These are phyloP conservation scores for Cyberlindnera bimundalis DNA, from an alignment of 805 yeast species.

Conservation along the genomic window DNA sequence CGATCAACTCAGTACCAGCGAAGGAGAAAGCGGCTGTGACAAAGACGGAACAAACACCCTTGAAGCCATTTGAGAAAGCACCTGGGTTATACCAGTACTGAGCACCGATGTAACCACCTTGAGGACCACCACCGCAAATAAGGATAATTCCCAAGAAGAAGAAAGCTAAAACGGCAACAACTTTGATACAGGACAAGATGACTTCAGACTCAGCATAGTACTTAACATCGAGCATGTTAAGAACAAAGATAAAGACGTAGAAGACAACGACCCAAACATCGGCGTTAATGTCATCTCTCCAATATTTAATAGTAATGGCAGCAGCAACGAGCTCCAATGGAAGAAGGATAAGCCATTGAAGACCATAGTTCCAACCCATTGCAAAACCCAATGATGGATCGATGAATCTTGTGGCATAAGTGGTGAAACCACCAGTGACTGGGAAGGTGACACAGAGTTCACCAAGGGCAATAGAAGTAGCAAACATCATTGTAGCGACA, in stretches of 20 bases:
- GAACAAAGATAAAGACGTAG: slow-evolving; percentile 41
- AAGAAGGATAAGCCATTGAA: slow-evolving; percentile 52
- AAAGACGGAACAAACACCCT: slow-evolving; percentile 69
- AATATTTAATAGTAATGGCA: slow-evolving; percentile 51
- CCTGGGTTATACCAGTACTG: slow-evolving; percentile 53
- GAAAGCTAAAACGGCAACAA: slow-evolving; percentile 45
- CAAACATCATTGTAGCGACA: slow-evolving; percentile 54
- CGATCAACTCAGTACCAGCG: slow-evolving; percentile 69
- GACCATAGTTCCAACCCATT: slow-evolving; percentile 48
- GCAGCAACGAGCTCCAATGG: slow-evolving; percentile 60
- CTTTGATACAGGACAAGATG: slow-evolving; percentile 42
- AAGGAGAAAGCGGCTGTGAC: slow-evolving; percentile 75
- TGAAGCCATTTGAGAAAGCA: slow-evolving; percentile 49
- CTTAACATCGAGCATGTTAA: slow-evolving; percentile 49
- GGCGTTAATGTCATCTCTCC: slow-evolving; percentile 46
- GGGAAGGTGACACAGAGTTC: slow-evolving; percentile 53
- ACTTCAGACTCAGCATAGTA: slow-evolving; percentile 57
- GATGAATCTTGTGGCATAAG: slow-evolving; percentile 47
- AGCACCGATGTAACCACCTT: slow-evolving; percentile 45
- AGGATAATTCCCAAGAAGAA: slow-evolving; percentile 45
- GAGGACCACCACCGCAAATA: slow-evolving; percentile 53
- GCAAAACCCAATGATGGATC: slow-evolving; percentile 56
- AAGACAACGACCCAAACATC: slow-evolving; percentile 59
- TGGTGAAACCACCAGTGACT: slow-evolving; percentile 50
- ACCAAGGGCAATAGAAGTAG: slow-evolving; percentile 55